phyloP scores from a whole-genome alignment of 2,329 filamentous ascomycete genomes.

The Penicillium verrucosum region DNA sequence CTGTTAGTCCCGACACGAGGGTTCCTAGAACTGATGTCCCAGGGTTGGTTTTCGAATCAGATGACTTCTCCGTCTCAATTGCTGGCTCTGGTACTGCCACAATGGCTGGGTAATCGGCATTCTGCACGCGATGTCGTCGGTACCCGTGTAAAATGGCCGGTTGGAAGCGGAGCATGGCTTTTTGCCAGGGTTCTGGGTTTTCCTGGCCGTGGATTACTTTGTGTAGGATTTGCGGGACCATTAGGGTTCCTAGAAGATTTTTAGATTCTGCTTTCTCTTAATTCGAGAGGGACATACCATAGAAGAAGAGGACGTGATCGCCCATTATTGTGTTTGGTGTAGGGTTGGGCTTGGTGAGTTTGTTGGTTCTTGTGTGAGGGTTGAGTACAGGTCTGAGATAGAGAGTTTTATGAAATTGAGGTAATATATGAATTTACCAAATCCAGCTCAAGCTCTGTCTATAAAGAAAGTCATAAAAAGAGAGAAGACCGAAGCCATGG shows the following conservation, averaged over 20 bases:
- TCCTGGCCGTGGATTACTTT: conserved; percentile 70
- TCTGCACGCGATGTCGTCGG: conserved; percentile 65
- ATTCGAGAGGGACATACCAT: conserved; percentile 44
- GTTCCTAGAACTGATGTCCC: conserved; percentile 65
- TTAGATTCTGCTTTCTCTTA: neutral
- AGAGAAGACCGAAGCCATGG: neutral
- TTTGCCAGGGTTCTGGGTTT: conserved; percentile 51
- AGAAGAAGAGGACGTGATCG: conserved; percentile 61
- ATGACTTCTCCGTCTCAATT: neutral
- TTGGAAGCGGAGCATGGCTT: conserved; percentile 58
- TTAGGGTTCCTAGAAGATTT: conserved; percentile 54
- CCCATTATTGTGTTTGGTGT: conserved; percentile 43
- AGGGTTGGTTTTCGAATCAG: neutral
- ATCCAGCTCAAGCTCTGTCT: neutral
- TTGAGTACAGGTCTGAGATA: neutral
- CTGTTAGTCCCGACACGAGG: conserved; percentile 73
- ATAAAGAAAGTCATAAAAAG: neutral
- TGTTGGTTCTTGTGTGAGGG: neutral
- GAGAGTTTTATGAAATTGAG: neutral
- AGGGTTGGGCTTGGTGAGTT: neutral
- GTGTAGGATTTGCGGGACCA: conserved; percentile 84
- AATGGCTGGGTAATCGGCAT: conserved; percentile 79
- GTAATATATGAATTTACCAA: too few species aligned
- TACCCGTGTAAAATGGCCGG: conserved; percentile 74
- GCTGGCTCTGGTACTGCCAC: conserved; percentile 34